Base-by-base conservation (phyloP, 129 eudicot genomes). In the Lactuca sativa region DNA sequence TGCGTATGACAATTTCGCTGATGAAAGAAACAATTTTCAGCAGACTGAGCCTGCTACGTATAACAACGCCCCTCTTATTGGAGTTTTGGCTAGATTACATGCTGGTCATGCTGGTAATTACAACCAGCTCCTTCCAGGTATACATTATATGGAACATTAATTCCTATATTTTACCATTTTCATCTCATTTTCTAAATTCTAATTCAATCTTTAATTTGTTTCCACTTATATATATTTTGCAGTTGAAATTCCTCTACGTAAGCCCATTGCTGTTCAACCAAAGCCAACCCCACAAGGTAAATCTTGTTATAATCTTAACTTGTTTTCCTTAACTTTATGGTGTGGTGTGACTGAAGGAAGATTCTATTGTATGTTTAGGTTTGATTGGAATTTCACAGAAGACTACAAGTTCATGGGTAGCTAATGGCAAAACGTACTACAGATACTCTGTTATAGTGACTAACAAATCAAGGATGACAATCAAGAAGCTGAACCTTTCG, bases 51-150 rank as follows among this genome's bases (percentile, higher is more conserved):
- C 89, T n/a, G 82, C 85, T 3, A 84, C 85, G 7, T 70, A 57
- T 40, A 84, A 74, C 54, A 64, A 64, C 14, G 89, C 89, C 31
- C 79, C 83, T 34, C 71, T 83, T 41, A 74, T 83, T 68, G 88
- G 88, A 32, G 69, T 83, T 14, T 70, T 83, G 48, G 88, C 88
- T 49, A 44, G 88, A 56, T 78, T 92, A 55, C 72, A 84, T 69
- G 89, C 79, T 38, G 98, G 98, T 51, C 96, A 82, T 58, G 62
- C 78, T 52, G 98, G 95, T 25, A 25, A 25, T 25, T 86, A 92
- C 64, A 92, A 78, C 80, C 98, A 92, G 71, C 96, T 89, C 71
- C 95, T 92, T 49, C 96, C 91, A 59, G 95, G 96, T 38, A 37
- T 21, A 30, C 4, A 49, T 17, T 15, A 16, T 16, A 13, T 11